Conservation (phyloP, 495 filamentous ascomycete genomes). For the Aspergillus affinis region DNA sequence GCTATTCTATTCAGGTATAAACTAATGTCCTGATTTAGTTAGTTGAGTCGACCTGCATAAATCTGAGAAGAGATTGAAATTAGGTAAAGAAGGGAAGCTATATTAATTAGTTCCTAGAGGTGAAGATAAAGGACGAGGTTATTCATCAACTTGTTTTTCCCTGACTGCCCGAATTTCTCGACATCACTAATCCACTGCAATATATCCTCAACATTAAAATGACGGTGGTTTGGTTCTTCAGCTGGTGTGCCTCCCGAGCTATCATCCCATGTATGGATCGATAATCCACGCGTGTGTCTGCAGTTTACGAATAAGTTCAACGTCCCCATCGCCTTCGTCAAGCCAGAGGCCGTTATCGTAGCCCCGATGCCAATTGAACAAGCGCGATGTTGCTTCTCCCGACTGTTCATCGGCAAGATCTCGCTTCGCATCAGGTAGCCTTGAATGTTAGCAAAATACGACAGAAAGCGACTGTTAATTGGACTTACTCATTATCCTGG, state of each 20-base stretch:
- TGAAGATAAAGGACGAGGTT: too few species aligned
- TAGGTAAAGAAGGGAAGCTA: too few species aligned
- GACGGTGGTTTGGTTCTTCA: constrained; percentile 7
- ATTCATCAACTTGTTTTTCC: background rate
- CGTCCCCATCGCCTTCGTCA: constrained; percentile 19
- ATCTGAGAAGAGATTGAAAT: too few species aligned
- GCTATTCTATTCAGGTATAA: too few species aligned
- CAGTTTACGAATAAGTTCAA: constrained; percentile 16
- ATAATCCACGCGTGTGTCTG: constrained; percentile 21
- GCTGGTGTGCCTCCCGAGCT: too few species aligned
- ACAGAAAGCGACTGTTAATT: background rate
- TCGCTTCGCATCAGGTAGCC: background rate
- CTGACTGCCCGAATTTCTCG: constrained; percentile 4
- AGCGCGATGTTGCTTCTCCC: constrained; percentile 12
- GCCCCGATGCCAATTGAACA: constrained; percentile 24
- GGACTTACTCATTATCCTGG: constrained; percentile 10
- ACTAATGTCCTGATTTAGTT: too few species aligned
- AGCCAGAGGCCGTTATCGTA: constrained; percentile 26
- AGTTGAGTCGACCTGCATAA: too few species aligned
- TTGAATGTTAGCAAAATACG: constrained; percentile 1
- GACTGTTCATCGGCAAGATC: constrained; percentile 19
- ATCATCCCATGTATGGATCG: too few species aligned
- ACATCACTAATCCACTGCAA: constrained; percentile 14
- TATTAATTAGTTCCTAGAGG: too few species aligned
- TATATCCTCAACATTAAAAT: constrained; percentile 10